phyloP scores from a whole-genome alignment of 169 alveolate genomes.

The Babesia caballi region DNA sequence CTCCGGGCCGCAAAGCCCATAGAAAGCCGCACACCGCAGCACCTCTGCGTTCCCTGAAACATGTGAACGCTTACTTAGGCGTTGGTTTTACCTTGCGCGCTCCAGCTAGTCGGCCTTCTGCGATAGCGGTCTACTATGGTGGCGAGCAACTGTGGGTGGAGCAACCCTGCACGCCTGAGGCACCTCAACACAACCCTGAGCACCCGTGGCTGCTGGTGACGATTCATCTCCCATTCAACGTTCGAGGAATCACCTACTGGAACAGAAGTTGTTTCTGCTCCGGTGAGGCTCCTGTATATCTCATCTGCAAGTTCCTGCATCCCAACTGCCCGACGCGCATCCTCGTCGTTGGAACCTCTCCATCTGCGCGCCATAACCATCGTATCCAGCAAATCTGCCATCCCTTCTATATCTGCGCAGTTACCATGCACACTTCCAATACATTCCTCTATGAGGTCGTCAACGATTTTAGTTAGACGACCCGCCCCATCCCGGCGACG shows the following conservation, averaged over 20 bases:
- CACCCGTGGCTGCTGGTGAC: constrained; percentile 17
- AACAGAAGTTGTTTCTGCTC: too few relatives aligned
- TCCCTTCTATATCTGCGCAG: constrained; percentile 40
- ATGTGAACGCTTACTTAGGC: background rate
- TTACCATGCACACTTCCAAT: background rate
- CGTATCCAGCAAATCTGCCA: constrained; percentile 40
- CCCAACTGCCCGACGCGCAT: background rate
- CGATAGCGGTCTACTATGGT: background rate
- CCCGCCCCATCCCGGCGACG: too few relatives aligned
- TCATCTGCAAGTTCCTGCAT: background rate
- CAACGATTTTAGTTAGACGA: background rate
- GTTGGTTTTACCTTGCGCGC: constrained; percentile 6
- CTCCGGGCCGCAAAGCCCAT: background rate
- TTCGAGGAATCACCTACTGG: too few relatives aligned
- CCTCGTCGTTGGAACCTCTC: background rate
- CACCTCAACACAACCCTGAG: constrained; percentile 25
- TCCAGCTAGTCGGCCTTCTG: constrained; percentile 15
- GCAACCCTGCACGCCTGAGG: background rate
- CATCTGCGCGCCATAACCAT: background rate
- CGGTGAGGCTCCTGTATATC: background rate
- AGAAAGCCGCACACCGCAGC: constrained; percentile 2
- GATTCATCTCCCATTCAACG: too few relatives aligned
- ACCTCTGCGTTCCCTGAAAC: constrained; percentile 29
- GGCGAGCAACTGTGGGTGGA: constrained; percentile 1
- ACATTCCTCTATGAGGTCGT: background rate